Conservation (phyloP, 148 eudicot species). For the Heliosperma pusillum region DNA sequence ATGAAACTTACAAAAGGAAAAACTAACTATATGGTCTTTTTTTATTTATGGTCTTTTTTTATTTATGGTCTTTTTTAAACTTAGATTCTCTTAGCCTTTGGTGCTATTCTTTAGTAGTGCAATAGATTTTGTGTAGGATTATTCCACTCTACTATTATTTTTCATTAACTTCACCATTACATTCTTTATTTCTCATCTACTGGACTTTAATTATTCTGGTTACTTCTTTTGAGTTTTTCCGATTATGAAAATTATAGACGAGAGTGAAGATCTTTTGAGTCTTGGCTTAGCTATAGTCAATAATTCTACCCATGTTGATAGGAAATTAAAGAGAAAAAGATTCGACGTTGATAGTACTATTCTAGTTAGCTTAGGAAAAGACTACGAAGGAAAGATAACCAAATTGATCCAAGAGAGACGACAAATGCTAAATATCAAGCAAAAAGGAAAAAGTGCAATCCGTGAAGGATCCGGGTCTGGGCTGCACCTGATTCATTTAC, state of each 20-base stretch:
- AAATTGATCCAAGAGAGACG: conserved; percentile 51
- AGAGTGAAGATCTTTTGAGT: conserved; percentile 45
- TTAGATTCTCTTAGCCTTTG: neutral
- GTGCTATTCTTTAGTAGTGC: too few species aligned
- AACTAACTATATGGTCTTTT: neutral
- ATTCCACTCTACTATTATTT: conserved; percentile 25
- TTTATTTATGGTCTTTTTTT: conserved; percentile 14
- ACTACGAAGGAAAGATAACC: conserved; percentile 42
- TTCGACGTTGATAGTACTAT: conserved; percentile 15
- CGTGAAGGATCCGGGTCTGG: conserved; percentile 51
- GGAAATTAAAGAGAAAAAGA: conserved; percentile 38
- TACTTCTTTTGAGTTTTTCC: conserved; percentile 3
- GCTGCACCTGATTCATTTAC: conserved; percentile 53
- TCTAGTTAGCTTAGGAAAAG: conserved; percentile 22
- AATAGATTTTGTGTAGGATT: conserved; percentile 25
- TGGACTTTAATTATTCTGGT: neutral
- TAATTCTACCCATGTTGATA: conserved; percentile 24
- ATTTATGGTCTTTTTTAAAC: conserved; percentile 20
- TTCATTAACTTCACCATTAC: conserved; percentile 16
- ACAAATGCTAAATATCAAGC: conserved; percentile 37
- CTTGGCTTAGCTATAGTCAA: conserved; percentile 46
- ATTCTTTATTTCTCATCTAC: conserved; percentile 18
- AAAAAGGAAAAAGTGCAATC: conserved; percentile 21
- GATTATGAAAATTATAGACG: conserved; percentile 31
- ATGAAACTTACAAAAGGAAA: conserved; percentile 11